Conservation (phyloP, 2,329 filamentous ascomycete genomes). For the Nothophaeocryptopus gaeumannii region DNA sequence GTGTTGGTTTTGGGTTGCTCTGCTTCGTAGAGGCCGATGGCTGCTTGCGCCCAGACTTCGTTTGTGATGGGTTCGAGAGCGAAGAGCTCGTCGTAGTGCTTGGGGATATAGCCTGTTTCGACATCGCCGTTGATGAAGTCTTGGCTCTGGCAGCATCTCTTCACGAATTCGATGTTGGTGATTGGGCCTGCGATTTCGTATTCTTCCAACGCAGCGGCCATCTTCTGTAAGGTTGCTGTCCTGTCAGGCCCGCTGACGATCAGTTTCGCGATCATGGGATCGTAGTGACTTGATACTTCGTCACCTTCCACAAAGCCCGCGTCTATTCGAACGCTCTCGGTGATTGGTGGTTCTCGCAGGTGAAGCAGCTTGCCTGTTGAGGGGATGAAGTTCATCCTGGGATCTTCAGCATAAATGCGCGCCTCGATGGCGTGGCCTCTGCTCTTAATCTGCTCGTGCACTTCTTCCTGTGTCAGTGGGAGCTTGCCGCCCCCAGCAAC, state of each 20-base stretch:
- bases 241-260: constrained; percentile 82
- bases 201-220: constrained; percentile 74
- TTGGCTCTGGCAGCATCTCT: constrained; percentile 74
- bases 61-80: constrained; percentile 52
- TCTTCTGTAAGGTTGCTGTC: constrained; percentile 76
- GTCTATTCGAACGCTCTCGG: constrained; percentile 80
- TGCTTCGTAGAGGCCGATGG: constrained; percentile 61
- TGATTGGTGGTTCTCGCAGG: constrained; percentile 67
- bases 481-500: constrained; percentile 71
- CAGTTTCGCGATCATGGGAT: constrained; percentile 98
- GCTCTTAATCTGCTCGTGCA: constrained; percentile 66
- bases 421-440: constrained; percentile 91
- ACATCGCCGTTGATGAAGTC: constrained; percentile 85
- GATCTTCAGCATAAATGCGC: constrained; percentile 94
- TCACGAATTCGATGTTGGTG: constrained; percentile 96
- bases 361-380: constrained; percentile 87
- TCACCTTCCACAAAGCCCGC: constrained; percentile 90
- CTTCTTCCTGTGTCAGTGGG: constrained; percentile 63
- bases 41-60: constrained; percentile 83
- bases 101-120: constrained; percentile 93
- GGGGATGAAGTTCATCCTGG: constrained; percentile 85
- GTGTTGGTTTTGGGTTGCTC: constrained; percentile 47
- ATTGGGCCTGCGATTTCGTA: constrained; percentile 91
- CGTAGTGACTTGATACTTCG: constrained; percentile 89
- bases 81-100: constrained; percentile 78